Evolutionary conservation across 805 yeast species (phyloP).

Genomic region (Saccharomycopsis sp.): DNA sequence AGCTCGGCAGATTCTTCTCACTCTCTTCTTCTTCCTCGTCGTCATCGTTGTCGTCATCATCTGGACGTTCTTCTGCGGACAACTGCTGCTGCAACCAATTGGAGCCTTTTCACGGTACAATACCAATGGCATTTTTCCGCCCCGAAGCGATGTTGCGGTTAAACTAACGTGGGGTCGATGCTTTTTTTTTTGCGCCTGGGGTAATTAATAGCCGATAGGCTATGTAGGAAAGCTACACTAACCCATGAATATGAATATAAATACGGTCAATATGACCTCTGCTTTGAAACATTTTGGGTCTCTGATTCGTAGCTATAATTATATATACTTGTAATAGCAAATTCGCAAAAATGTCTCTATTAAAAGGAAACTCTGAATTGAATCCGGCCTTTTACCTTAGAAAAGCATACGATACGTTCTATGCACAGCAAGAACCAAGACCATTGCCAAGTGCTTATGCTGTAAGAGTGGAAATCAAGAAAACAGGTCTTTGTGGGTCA

Average conservation of each 20-base stretch:
- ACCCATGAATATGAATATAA: not conserved
- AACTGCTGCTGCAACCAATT: too few relatives aligned
- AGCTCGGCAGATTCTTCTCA: too few relatives aligned
- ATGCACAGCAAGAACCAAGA: constrained; percentile 34
- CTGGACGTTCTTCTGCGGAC: too few relatives aligned
- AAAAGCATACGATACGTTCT: constrained; percentile 12
- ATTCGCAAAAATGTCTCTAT: constrained; percentile 8
- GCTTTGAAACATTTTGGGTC: not conserved
- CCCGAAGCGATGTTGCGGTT: not conserved
- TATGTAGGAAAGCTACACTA: not conserved
- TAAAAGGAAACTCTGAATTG: constrained; percentile 10
- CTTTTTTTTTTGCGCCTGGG: not conserved
- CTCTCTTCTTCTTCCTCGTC: too few relatives aligned
- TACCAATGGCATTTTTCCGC: too few relatives aligned
- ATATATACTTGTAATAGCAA: too few relatives aligned
- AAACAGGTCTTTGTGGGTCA: constrained; percentile 85
- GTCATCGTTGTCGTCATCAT: too few relatives aligned
- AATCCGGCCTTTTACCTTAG: constrained; percentile 17
- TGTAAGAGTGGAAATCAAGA: constrained; percentile 68
- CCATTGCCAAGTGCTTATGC: constrained; percentile 55
- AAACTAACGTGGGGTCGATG: not conserved
- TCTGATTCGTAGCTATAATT: not conserved
- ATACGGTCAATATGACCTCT: not conserved
- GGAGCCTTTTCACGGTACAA: too few relatives aligned
- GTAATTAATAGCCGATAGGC: not conserved